A percentile compares a stretch with the other conserved stretches of the same genome.
Evolutionary conservation across 75 land plant genomes (phyloP).

Genomic region (Sequoia sempervirens): DNA sequence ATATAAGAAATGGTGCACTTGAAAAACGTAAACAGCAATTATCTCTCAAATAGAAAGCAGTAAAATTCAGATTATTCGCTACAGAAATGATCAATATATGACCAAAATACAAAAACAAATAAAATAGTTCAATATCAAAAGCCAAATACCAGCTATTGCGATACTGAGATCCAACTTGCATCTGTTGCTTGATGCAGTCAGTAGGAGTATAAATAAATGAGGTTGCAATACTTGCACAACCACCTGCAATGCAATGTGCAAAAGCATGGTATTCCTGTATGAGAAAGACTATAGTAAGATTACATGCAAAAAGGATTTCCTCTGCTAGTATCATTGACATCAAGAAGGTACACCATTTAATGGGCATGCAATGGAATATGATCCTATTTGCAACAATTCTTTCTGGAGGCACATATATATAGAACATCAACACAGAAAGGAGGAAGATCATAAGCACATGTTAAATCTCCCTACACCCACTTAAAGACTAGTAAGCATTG

Average conservation of each 20-base stretch:
- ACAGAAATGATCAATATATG: neutral
- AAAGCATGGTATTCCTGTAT: constrained; percentile 76
- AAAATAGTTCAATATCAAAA: neutral
- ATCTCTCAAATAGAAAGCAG: neutral
- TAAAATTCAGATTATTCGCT: neutral
- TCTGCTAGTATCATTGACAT: neutral
- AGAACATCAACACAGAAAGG: neutral
- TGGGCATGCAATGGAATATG: neutral
- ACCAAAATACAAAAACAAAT: neutral
- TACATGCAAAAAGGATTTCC: neutral
- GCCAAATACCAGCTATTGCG: constrained; percentile 79
- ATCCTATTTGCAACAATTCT: neutral
- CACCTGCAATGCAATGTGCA: constrained; percentile 92
- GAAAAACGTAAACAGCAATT: neutral
- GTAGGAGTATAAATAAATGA: constrained; percentile 96
- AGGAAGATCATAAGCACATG: neutral
- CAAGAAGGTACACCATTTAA: neutral
- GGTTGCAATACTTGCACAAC: constrained; percentile 96
- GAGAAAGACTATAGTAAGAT: constrained; percentile 6
- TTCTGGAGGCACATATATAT: neutral
- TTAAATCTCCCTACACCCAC: neutral
- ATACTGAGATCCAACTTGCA: constrained; percentile 90
- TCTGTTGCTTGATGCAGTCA: constrained; percentile 96
- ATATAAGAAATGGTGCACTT: neutral
- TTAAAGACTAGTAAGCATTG: neutral